These are phyloP conservation scores for Lenwebbia sp. DNA, from an alignment of 345 rosid species.

Conservation along the genomic window DNA sequence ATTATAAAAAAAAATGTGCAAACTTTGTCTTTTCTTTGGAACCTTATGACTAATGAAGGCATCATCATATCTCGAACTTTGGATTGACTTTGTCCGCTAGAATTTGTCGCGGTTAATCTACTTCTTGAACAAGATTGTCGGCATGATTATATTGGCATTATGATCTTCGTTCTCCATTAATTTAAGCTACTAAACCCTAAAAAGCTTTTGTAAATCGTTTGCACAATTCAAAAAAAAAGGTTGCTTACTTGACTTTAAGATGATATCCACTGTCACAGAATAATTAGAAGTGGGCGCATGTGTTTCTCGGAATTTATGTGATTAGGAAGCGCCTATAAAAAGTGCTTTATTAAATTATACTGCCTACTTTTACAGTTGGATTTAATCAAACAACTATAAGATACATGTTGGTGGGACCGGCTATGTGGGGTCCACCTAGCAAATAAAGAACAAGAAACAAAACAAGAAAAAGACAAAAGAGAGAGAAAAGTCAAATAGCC, in stretches of 20 bases:
- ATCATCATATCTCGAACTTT: background rate
- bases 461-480: too few relatives aligned
- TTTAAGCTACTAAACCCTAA: background rate
- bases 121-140: background rate
- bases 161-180: background rate
- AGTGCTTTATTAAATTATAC: background rate
- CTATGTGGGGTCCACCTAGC: too few relatives aligned
- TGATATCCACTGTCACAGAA: background rate
- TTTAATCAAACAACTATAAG: background rate
- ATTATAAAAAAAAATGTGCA: background rate
- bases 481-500: too few relatives aligned
- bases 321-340: background rate
- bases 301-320: background rate
- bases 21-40: background rate
- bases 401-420: background rate
- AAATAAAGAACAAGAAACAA: too few relatives aligned
- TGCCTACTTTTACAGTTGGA: background rate
- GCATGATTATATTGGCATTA: background rate
- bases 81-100: background rate
- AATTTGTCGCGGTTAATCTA: background rate
- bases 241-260: background rate
- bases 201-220: background rate
- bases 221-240: background rate
- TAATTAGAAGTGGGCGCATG: background rate
- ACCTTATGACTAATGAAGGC: background rate